A percentile compares a stretch with the other conserved stretches of the same genome.
phyloP scores from a whole-genome alignment of 208 protist genomes.

The Leishmania arabica region DNA sequence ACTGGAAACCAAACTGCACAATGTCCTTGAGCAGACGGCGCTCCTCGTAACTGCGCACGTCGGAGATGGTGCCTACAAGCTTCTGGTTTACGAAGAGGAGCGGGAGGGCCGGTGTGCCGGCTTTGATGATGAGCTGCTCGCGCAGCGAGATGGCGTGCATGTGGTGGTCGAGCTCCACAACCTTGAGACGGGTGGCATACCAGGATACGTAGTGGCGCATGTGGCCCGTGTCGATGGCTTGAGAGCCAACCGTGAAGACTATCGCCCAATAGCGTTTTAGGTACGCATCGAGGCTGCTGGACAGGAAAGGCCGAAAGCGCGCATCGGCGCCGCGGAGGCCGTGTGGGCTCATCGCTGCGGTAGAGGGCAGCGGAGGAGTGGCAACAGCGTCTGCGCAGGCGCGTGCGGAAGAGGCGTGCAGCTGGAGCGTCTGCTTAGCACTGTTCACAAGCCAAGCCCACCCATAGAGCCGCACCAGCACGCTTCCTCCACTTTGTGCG shows the following conservation, averaged over 20 bases:
- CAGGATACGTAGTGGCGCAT: constrained; percentile 90
- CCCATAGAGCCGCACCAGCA: not conserved
- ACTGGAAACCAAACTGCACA: constrained; percentile 91
- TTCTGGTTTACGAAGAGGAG: constrained; percentile 88
- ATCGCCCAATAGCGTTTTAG: constrained; percentile 83
- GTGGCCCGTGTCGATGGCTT: constrained; percentile 77
- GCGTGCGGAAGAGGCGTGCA: not conserved
- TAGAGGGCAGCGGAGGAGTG: not conserved
- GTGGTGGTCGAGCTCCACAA: constrained; percentile 89
- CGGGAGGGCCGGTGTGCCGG: constrained; percentile 61
- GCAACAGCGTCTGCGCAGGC: not conserved
- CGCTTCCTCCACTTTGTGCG: not conserved
- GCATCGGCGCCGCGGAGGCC: constrained; percentile 4
- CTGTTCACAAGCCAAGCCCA: not conserved
- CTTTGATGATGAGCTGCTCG: constrained; percentile 40
- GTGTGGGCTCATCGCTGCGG: constrained; percentile 12
- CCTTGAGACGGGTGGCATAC: constrained; percentile 87
- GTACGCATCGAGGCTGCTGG: constrained; percentile 59
- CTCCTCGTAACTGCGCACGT: constrained; percentile 72
- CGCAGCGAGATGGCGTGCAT: constrained; percentile 60
- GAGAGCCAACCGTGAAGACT: constrained; percentile 76
- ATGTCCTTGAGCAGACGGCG: constrained; percentile 81
- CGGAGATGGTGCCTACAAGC: constrained; percentile 69
- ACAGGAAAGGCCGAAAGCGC: constrained; percentile 69
- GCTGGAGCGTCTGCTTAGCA: not conserved